phyloP scores from a whole-genome alignment of 179 eudicot genomes.

The Carnegiea gigantea region DNA sequence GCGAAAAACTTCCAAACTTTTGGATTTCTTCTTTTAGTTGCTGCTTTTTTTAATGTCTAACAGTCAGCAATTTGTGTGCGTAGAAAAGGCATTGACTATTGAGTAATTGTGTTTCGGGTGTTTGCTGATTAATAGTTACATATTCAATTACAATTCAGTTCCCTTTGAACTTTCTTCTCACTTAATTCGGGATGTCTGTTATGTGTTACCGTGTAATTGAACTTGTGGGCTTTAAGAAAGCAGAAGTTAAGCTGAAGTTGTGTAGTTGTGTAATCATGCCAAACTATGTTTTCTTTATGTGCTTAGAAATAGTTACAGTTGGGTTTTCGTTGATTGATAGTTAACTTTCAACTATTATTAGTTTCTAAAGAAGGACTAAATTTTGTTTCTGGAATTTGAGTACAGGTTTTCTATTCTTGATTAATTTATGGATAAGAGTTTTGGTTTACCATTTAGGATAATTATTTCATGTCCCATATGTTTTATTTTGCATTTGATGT shows the following conservation, averaged over 20 bases:
- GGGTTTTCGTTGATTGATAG: background rate
- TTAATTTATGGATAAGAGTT: background rate
- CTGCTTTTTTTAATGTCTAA: background rate
- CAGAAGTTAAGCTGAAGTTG: background rate
- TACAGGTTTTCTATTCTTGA: background rate
- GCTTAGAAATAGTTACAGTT: background rate
- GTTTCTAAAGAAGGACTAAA: background rate
- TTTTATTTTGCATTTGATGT: background rate
- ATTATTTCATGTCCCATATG: background rate
- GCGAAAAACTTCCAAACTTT: background rate
- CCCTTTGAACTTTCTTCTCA: background rate
- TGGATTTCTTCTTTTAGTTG: background rate
- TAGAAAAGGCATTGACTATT: background rate
- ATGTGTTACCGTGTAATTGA: background rate
- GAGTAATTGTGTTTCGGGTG: background rate
- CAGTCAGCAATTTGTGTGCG: background rate
- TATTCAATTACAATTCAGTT: background rate
- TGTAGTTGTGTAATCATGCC: background rate
- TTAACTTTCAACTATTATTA: background rate
- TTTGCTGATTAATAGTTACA: background rate
- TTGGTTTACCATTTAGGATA: background rate
- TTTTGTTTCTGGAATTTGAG: background rate
- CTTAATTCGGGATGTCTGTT: background rate
- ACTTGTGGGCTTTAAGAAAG: background rate
- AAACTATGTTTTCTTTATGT: background rate